Base-by-base conservation (phyloP, 1,284 basidiomycete species). In the Rhodotorula glutinis region DNA sequence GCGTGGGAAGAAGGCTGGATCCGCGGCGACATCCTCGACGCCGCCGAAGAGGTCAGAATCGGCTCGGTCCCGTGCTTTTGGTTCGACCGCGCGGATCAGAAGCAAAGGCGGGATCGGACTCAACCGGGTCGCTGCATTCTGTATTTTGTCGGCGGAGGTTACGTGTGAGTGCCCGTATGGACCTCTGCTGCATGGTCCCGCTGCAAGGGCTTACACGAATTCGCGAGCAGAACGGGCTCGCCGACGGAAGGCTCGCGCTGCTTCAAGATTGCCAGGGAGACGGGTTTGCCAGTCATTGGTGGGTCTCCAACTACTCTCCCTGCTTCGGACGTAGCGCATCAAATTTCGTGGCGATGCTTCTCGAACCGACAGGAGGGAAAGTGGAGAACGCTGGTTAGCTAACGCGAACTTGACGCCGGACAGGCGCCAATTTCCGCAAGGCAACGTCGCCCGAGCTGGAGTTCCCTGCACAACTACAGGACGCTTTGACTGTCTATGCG, bases 351-450 rank as follows among this genome's bases (percentile, higher is more conserved):
- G 33, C 11, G 33, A 38, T 11, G 33, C 33, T 5, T 11, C 33
- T 38, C 33, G 33, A 38, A 38, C 7, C 33, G 33, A 38, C 11
- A 38, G n/a, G 11, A 38, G 33, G 7, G 11, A 38, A 11, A 38
- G 11, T 38, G 33, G 33, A 38, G 7, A 38, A 38, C n/a, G n/a
- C n/a, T n/a, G n/a, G n/a, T n/a, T n/a, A n/a, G 11, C 33, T 38
- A 11, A 38, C 33, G 11, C 33, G 11, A 38, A 38, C 33, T 38
- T 11, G 33, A 7, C 7, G 33, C 7, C 11, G 33, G 33, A 11
- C 67, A 68, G 70, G 74, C 11, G 64, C 66, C 43, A 75, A 74
- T 57, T 75, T 73, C 30, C 74, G 74, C 29, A 71, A 74, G 57
- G 62, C 73, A 0, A 61, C 62, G 4, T 30, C 49, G 19, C 46